These are phyloP conservation scores for Fusarium euwallaceae DNA, from an alignment of 2,329 filamentous ascomycete species.

Conservation along the genomic window DNA sequence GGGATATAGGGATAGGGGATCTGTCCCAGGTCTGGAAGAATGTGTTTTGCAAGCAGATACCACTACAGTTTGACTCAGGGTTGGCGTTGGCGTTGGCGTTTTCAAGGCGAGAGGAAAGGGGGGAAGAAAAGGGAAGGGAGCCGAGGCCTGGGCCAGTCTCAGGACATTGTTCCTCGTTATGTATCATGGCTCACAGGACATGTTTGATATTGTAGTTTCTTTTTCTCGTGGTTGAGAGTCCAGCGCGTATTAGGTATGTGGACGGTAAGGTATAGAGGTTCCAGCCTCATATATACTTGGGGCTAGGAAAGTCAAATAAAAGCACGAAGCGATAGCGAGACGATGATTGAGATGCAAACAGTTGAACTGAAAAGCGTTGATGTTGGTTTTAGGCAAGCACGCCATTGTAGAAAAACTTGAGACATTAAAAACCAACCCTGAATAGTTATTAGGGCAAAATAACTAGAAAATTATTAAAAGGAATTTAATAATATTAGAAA, in stretches of 20 bases:
- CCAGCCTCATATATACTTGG: background rate
- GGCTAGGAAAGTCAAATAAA: background rate
- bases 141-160: background rate
- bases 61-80: slow-evolving; percentile 24
- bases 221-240: background rate
- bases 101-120: background rate
- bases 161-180: background rate
- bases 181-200: slow-evolving; percentile 8
- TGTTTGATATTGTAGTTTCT: background rate
- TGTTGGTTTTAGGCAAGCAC: background rate
- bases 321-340: background rate
- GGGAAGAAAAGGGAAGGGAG: background rate
- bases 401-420: no score
- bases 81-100: slow-evolving; percentile 29
- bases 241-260: background rate
- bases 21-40: slow-evolving; percentile 18
- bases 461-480: no score
- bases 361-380: background rate
- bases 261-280: background rate
- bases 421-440: no score
- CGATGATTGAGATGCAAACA: background rate
- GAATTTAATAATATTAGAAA: no score
- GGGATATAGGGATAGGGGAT: slow-evolving; percentile 16
- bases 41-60: slow-evolving; percentile 37
- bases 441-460: no score